Evolutionary conservation across 1,284 basidiomycete species (phyloP).

Genomic region (Sutorius eximius): DNA sequence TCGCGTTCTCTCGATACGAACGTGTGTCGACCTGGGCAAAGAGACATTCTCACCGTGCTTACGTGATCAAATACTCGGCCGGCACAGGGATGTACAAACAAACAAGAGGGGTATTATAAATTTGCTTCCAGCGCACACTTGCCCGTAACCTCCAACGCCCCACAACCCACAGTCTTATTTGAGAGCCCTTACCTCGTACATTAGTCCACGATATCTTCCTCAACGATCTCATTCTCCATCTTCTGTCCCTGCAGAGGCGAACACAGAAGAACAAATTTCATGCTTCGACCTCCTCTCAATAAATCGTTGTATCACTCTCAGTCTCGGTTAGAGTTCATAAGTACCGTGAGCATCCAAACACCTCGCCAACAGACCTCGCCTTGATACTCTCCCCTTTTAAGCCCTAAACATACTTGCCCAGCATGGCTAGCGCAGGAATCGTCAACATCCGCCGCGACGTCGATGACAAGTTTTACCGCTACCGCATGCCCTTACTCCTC

Average conservation of each 20-base stretch:
- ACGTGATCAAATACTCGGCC: conserved; percentile 8
- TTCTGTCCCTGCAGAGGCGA: conserved; percentile 76
- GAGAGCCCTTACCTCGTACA: not conserved
- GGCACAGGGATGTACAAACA: conserved; percentile 24
- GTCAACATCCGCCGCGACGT: conserved; percentile 99
- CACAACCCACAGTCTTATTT: conserved; percentile 4
- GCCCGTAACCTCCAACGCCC: conserved; percentile 10
- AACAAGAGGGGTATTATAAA: conserved; percentile 29
- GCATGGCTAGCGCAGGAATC: conserved; percentile 80
- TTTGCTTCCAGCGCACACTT: conserved; percentile 13
- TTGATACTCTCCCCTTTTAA: conserved; percentile 29
- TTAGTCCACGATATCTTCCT: conserved; percentile 64
- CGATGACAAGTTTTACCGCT: conserved; percentile 91
- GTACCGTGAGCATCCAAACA: conserved; percentile 48
- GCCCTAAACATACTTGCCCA: conserved; percentile 64
- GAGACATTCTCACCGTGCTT: not conserved
- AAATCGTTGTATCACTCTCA: conserved; percentile 63
- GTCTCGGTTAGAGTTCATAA: conserved; percentile 55
- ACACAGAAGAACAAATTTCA: conserved; percentile 53
- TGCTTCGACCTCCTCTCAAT: conserved; percentile 82
- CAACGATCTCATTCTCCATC: conserved; percentile 47
- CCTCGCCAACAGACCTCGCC: not conserved
- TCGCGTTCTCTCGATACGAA: too few relatives aligned
- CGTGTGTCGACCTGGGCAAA: not conserved
- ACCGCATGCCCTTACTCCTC: conserved; percentile 93